phyloP scores from a whole-genome alignment of 225 moss, liverwort and hornwort genomes.

The Polytrichum commune region DNA sequence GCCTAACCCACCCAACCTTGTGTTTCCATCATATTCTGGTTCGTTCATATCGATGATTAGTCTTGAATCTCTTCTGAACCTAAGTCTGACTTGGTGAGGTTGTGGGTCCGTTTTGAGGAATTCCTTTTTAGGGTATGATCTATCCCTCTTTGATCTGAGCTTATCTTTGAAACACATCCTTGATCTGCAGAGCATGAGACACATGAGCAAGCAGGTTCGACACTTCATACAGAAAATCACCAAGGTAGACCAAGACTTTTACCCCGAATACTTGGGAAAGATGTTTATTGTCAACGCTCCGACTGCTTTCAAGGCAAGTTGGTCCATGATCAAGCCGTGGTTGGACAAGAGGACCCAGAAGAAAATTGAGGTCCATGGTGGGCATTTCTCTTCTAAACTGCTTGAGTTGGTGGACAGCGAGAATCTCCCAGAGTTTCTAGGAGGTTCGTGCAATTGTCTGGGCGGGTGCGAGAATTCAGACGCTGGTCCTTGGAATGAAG shows the following conservation, averaged over 20 bases:
- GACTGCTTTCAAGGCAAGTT: slow-evolving; percentile 49
- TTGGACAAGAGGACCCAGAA: slow-evolving; percentile 51
- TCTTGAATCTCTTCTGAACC: too few relatives aligned
- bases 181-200: slow-evolving; percentile 38
- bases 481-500: slow-evolving; percentile 45
- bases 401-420: slow-evolving; percentile 43
- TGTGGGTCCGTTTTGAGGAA: too few relatives aligned
- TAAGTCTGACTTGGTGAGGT: too few relatives aligned
- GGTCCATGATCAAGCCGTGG: slow-evolving; percentile 49
- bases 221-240: slow-evolving; percentile 47
- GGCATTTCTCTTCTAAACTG: slow-evolving; percentile 40
- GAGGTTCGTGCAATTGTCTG: slow-evolving; percentile 38
- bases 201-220: slow-evolving; percentile 50
- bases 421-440: slow-evolving; percentile 38
- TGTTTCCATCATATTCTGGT: too few relatives aligned
- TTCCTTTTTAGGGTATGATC: too few relatives aligned
- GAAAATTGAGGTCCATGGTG: slow-evolving; percentile 42
- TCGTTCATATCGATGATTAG: too few relatives aligned
- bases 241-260: slow-evolving; percentile 46
- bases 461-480: slow-evolving; percentile 39
- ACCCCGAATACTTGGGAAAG: slow-evolving; percentile 46
- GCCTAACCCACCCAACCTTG: too few relatives aligned
- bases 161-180: too few relatives aligned
- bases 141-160: too few relatives aligned
- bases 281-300: slow-evolving; percentile 49